phyloP scores from a whole-genome alignment of 2,329 filamentous ascomycete species.

The Paraphaeosphaeria sporulosa region DNA sequence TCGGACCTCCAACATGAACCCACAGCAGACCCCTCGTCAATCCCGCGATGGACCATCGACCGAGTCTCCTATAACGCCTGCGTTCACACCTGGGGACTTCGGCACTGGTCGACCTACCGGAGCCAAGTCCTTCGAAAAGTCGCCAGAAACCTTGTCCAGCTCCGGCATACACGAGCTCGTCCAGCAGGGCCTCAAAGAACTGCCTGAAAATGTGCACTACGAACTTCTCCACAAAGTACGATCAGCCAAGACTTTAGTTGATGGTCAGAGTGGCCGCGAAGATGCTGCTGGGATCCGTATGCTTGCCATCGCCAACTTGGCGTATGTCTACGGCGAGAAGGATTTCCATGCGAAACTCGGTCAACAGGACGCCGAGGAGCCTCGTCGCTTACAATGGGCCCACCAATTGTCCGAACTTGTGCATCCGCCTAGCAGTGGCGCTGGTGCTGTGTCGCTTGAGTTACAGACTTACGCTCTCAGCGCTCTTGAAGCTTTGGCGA shows the following conservation, averaged over 20 bases:
- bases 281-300: conserved; percentile 81
- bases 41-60: conserved; percentile 54
- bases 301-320: conserved; percentile 87
- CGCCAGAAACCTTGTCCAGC: conserved; percentile 56
- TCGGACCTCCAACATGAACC: conserved; percentile 64
- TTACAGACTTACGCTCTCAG: conserved; percentile 84
- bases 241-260: conserved; percentile 79
- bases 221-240: conserved; percentile 86
- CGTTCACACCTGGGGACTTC: conserved; percentile 45
- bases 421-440: conserved; percentile 77
- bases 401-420: conserved; percentile 93
- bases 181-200: conserved; percentile 57
- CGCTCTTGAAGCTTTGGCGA: conserved; percentile 84
- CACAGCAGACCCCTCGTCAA: conserved; percentile 60
- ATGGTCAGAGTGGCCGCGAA: conserved; percentile 71
- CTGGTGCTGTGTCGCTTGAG: conserved; percentile 72
- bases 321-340: conserved; percentile 84
- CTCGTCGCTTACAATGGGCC: conserved; percentile 84
- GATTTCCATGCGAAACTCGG: conserved; percentile 87
- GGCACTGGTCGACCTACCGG: conserved; percentile 35
- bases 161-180: conserved; percentile 54
- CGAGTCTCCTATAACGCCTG: conserved; percentile 60
- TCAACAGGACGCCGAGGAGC: conserved; percentile 87
- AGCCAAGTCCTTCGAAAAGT: conserved; percentile 65
- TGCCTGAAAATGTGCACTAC: conserved; percentile 78